Percentiles rank a stretch among this genome's conserved stretches.
Conservation (phyloP, 805 yeast genomes). For the Candida hispaniensis region DNA sequence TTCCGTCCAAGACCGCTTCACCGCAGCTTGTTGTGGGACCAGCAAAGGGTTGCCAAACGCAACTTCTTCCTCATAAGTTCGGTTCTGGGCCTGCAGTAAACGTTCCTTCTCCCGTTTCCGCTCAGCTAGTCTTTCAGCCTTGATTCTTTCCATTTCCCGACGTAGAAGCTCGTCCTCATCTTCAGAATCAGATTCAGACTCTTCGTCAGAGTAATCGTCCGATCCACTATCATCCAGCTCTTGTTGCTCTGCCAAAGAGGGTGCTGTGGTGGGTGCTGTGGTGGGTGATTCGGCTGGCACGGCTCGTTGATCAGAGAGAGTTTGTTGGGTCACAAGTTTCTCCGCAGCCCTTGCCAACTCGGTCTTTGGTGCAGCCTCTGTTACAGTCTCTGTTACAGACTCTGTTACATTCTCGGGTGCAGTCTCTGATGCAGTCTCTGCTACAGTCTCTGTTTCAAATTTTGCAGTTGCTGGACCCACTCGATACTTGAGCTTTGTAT, state of each 20-base stretch:
- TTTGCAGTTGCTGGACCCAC: too few species aligned
- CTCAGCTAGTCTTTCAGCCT: conserved; percentile 27
- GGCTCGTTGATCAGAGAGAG: background rate
- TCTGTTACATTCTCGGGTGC: conserved; percentile 13
- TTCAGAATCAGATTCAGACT: conserved; percentile 23
- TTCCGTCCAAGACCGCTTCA: conserved; percentile 29
- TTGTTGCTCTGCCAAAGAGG: conserved; percentile 6
- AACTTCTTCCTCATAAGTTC: conserved; percentile 20
- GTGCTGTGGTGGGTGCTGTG: conserved; percentile 1
- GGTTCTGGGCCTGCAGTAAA: conserved; percentile 20
- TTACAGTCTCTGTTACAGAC: conserved; percentile 21
- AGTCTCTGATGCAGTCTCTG: conserved; percentile 23
- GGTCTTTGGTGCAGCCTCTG: conserved; percentile 20
- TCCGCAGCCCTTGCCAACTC: conserved; percentile 17
- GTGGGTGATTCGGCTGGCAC: background rate
- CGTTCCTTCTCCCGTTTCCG: conserved; percentile 20
- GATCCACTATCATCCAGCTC: conserved; percentile 19
- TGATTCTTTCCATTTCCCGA: conserved; percentile 29
- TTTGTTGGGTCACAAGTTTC: conserved; percentile 1
- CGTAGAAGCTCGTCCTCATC: conserved; percentile 28
- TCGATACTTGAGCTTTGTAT: conserved; percentile 42
- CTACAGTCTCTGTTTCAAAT: conserved; percentile 16
- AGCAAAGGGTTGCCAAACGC: conserved; percentile 30
- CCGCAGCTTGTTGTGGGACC: conserved; percentile 20
- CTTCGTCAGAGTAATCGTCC: conserved; percentile 16